Evolutionary conservation across 768 basidiomycete species (phyloP), one percentile per base, ranked within the genome.

Genomic region (Tricholoma sp.): DNA sequence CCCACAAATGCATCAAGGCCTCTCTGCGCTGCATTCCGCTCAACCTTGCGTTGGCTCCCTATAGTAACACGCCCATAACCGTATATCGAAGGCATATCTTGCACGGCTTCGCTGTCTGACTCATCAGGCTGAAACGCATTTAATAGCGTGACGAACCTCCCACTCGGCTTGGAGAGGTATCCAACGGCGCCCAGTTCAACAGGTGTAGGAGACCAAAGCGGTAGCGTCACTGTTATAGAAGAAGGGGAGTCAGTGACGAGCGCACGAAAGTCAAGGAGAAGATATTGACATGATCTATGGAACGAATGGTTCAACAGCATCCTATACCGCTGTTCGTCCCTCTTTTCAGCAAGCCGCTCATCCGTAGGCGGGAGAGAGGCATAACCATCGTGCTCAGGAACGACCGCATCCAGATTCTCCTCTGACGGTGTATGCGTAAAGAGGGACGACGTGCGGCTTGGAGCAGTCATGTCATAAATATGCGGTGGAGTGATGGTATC

Each of bases 121-220:
- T 77, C 77, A 37, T 71, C 68, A 5, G 83, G 85, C 52, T 79
- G 72, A 66, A 83, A 78, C 1, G 86, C 81, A 67, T 91, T 88
- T 71, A 91, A 84, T 6, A 92, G 74, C 7, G 83, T 85, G 57
- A 89, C 71, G 61, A 94, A 94, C 46, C 73, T 70, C 2, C 90
- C 91, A n/a, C 71, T 69, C 0, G 85, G 81, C 62, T 85, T 88
- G 32, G 75, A 76, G 22, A 91, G 51, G 66, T 88, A 94, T 2
- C 91, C 91, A 8, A 93, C 85, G 2, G 85, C 83, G 6, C 91
- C 91, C 2, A 91, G 70, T 11, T 76, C 67, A 0, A 92, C 80
- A 5, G 64, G 76, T 3, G 79, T 71, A 1, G 91, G 91, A 4
- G 74, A 77, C 90, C 90, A 94, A 5, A 91, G 70, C 6, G 90